These are phyloP conservation scores for Lachnellula cervina DNA, from an alignment of 2,329 filamentous ascomycete species.

Conservation along the genomic window DNA sequence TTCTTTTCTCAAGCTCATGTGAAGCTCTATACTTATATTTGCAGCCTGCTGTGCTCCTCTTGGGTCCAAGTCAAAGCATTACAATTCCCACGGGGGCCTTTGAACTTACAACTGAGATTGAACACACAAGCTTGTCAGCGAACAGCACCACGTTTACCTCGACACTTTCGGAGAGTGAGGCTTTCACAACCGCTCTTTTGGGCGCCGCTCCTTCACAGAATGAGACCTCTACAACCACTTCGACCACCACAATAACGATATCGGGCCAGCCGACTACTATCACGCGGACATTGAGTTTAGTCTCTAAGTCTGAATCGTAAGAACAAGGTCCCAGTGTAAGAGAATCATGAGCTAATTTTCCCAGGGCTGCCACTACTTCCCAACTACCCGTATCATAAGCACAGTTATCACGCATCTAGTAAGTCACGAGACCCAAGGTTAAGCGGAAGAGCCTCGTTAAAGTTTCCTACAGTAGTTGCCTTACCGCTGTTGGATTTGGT, in stretches of 20 bases:
- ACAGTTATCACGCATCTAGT: not conserved
- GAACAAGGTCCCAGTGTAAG: not conserved
- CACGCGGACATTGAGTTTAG: conserved; percentile 4
- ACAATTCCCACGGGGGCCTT: conserved; percentile 13
- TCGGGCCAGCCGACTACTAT: not conserved
- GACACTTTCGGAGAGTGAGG: not conserved
- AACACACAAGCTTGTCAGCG: conserved; percentile 9
- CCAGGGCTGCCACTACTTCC: not conserved
- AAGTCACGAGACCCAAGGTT: not conserved
- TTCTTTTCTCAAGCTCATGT: not conserved
- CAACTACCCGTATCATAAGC: not conserved
- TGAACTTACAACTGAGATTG: conserved; percentile 12
- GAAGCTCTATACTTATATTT: not conserved
- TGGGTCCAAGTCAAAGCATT: conserved; percentile 14
- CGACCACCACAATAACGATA: not conserved
- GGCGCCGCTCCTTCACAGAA: not conserved
- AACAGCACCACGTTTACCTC: conserved; percentile 10
- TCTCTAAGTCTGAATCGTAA: not conserved
- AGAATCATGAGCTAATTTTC: not conserved
- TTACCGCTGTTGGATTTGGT: not conserved
- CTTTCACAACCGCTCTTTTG: not conserved
- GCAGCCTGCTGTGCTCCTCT: conserved; percentile 14
- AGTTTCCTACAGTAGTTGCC: not conserved
- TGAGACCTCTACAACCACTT: not conserved
- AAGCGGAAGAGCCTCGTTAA: not conserved